Conservation (phyloP, 1,284 basidiomycete species). For the Cutaneotrichosporon sp. region DNA sequence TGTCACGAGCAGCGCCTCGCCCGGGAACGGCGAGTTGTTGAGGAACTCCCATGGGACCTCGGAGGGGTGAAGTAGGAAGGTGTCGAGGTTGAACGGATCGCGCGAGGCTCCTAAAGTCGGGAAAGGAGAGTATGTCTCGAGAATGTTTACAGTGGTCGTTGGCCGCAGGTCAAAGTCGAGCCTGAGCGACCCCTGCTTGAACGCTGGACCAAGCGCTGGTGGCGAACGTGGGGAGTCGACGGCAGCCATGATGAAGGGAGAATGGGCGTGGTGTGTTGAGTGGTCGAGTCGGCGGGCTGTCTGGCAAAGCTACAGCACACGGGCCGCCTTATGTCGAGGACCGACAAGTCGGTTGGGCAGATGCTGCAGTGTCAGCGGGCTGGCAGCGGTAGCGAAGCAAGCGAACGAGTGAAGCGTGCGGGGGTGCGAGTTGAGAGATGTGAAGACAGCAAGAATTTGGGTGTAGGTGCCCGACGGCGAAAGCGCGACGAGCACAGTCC, state of each 20-base stretch:
- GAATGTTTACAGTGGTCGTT: slow-evolving; percentile 10
- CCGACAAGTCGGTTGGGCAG: not conserved
- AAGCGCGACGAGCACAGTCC: not conserved
- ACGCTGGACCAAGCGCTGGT: slow-evolving; percentile 13
- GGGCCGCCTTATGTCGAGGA: not conserved
- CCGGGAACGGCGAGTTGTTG: slow-evolving; percentile 24
- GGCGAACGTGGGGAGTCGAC: slow-evolving; percentile 13
- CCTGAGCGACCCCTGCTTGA: slow-evolving; percentile 5
- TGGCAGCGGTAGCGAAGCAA: not conserved
- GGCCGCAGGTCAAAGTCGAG: slow-evolving; percentile 10
- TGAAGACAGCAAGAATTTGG: not conserved
- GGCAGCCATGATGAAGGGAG: slow-evolving; percentile 12
- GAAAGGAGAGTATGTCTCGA: slow-evolving; percentile 46
- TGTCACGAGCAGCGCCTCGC: slow-evolving; percentile 10
- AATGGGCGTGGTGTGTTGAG: not conserved
- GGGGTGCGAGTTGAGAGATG: not conserved
- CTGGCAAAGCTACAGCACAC: not conserved
- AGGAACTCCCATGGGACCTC: slow-evolving; percentile 43
- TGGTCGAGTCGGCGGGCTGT: not conserved
- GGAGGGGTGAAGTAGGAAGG: slow-evolving; percentile 43
- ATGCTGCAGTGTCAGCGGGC: slow-evolving; percentile 5
- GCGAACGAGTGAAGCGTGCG: not conserved
- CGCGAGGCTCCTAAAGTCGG: slow-evolving; percentile 36
- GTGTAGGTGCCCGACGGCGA: not conserved
- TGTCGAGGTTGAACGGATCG: slow-evolving; percentile 47